Evolutionary conservation across 2,329 filamentous ascomycete species (phyloP), one percentile per base, ranked within the genome.

Genomic region (Fusarium guadeloupense): DNA sequence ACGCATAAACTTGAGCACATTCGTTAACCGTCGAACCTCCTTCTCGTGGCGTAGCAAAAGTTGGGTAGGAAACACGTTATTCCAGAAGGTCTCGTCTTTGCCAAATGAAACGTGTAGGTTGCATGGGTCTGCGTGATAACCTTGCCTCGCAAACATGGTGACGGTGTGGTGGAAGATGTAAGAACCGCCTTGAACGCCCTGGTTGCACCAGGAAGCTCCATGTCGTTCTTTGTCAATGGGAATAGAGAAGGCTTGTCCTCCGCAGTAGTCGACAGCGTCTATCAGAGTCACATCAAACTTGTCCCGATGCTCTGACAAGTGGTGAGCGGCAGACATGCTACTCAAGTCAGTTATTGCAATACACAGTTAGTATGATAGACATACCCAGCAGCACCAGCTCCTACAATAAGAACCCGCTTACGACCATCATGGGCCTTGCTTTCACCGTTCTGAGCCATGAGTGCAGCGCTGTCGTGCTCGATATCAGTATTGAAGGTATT

Each of bases 341-440:
- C 17, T 6, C 4, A 9, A 2, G 19, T 54, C 5, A 59, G 37
- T 20, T 39, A 7, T 8, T 0, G 4, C 3, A 4, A n/a, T 0
- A 8, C 13, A 2, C 0, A 1, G 3, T 0, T 6, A 1, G 5
- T 3, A 2, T 0, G 9, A 0, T 28, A 9, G 10, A 19, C 59
- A 33, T 59, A 62, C 59, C 59, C 59, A 46, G 59, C 59, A 49
- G 59, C 59, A 14, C 59, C 59, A 5, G 59, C 59, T 3, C 59
- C 59, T 9, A 62, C 58, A 12, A 62, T 20, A 0, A 62, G 23
- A 1, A 62, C 58, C 4, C 48, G 40, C 35, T 62, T 62, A 9
- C 46, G 23, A 4, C 39, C 59, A 58, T 54, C 28, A 5, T 25
- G 39, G 16, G 33, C 12, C 9, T 62, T 62, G 4, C 7, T 31